Base-by-base conservation (phyloP, 2,329 filamentous ascomycete species). In the Hymenoscyphus infarciens region DNA sequence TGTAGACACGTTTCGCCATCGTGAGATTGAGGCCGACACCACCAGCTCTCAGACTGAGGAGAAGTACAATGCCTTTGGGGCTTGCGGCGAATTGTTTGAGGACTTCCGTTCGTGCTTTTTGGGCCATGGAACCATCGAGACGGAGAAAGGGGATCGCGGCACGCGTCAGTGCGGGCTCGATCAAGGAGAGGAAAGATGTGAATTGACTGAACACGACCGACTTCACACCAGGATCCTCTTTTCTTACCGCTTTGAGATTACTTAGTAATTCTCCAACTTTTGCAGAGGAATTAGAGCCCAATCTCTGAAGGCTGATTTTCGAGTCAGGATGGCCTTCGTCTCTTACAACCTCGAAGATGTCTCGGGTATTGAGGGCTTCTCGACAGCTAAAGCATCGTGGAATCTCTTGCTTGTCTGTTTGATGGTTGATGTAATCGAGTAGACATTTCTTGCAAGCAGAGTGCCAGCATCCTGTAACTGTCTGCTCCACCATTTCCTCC, bases 131-230 rank as follows among this genome's bases (percentile, higher is more conserved):
- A 3, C 95, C 95, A 74, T 99, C 95, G 49, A 99, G 88, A 5
- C 95, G 90, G n/a, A 98, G 81, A 72, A 88, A 91, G 0, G 83
- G 81, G 71, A 99, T 90, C 45, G 89, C 87, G 15, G 87, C 86
- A 52, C 86, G 83, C 1, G 79, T 74, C 3, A 99, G 83, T 0
- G 92, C 91, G 0, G 92, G 90, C 67, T 92, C 89, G 66, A 99
- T 96, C 13, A 99, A 85, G 67, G 92, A 88, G 69, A 99, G 85
- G 75, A 98, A 99, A 0, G 93, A 96, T 0, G 95, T 99, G 75
- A 99, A 99, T 76, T 99, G 95, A 62, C 90, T 95, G 77, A 99
- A 99, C 35, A 99, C 88, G 25, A 98, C 93, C 0, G 90, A 92
- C 77, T 97, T 98, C 57, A 88, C 89, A 5, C 76, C 80, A 0